A percentile compares a stretch with the other conserved stretches of the same genome.
phyloP scores from a whole-genome alignment of 257 asterid genomes.

The Nicotiana benthamiana region DNA sequence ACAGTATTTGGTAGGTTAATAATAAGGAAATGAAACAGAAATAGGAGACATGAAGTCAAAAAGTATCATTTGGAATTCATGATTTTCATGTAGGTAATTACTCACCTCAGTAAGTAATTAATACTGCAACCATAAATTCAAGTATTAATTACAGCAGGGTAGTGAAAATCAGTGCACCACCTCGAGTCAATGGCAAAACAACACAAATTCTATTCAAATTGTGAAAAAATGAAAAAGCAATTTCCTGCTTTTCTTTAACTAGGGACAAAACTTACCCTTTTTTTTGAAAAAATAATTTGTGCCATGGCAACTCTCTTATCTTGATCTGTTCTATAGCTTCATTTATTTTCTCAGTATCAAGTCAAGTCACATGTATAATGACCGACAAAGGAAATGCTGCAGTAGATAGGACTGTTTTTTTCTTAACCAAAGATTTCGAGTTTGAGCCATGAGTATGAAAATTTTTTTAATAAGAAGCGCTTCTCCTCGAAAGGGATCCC shows the following conservation, averaged over 20 bases:
- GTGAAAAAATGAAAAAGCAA: not conserved
- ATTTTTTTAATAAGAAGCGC: too few relatives aligned
- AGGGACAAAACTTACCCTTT: not conserved
- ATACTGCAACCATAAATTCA: not conserved
- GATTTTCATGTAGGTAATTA: constrained; percentile 19
- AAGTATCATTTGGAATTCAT: constrained; percentile 24
- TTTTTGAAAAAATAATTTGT: not conserved
- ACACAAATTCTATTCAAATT: constrained; percentile 3
- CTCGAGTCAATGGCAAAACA: constrained; percentile 16
- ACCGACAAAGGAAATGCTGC: too few relatives aligned
- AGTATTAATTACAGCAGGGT: not conserved
- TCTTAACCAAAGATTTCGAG: too few relatives aligned
- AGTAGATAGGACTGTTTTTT: too few relatives aligned
- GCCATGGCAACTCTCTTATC: not conserved
- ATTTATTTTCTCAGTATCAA: not conserved
- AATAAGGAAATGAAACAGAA: constrained; percentile 13
- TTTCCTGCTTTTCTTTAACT: not conserved
- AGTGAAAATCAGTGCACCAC: constrained; percentile 15
- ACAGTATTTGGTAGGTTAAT: constrained; percentile 29
- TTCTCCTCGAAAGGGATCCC: too few relatives aligned
- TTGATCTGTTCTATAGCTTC: not conserved
- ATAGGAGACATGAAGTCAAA: constrained; percentile 39
- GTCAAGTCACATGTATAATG: not conserved
- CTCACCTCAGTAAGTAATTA: not conserved
- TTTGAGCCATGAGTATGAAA: too few relatives aligned